Evolutionary conservation across 495 filamentous ascomycete genomes (phyloP).

Genomic region (Talaromyces wortmannii): DNA sequence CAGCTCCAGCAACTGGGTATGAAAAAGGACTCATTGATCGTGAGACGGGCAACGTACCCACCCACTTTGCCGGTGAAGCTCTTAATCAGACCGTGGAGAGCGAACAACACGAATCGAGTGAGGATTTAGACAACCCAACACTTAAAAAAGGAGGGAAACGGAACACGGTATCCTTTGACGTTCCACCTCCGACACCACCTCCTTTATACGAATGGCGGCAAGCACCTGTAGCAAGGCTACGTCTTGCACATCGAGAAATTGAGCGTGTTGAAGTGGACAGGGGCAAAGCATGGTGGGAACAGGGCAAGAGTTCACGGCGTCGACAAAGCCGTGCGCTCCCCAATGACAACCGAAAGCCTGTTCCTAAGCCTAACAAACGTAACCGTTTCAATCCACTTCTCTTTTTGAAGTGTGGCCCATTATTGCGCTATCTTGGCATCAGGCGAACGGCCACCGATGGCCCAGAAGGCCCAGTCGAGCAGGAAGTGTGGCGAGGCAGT

Average conservation of each 20-base stretch:
- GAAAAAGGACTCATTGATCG: neutral
- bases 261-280: slow-evolving; percentile 30
- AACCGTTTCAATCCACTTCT: slow-evolving; percentile 76
- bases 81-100: neutral
- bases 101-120: slow-evolving; percentile 2
- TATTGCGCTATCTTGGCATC: slow-evolving; percentile 85
- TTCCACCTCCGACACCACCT: slow-evolving; percentile 40
- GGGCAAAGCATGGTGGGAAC: slow-evolving; percentile 43
- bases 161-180: slow-evolving; percentile 39
- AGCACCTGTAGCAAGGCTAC: slow-evolving; percentile 26
- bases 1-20: neutral
- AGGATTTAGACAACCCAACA: slow-evolving; percentile 16
- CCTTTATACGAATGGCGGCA: slow-evolving; percentile 39
- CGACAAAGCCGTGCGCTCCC: slow-evolving; percentile 34
- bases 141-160: slow-evolving; percentile 26
- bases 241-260: slow-evolving; percentile 33
- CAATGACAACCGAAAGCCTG: slow-evolving; percentile 30
- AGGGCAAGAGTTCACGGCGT: slow-evolving; percentile 23
- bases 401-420: slow-evolving; percentile 82
- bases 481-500: slow-evolving; percentile 86
- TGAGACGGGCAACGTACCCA: neutral
- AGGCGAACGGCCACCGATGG: slow-evolving; percentile 28
- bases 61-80: slow-evolving; percentile 2
- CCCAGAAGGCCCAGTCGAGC: slow-evolving; percentile 34
- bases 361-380: slow-evolving; percentile 33